phyloP scores from a whole-genome alignment of 1,284 basidiomycete genomes.

The Sporisorium scitamineum region DNA sequence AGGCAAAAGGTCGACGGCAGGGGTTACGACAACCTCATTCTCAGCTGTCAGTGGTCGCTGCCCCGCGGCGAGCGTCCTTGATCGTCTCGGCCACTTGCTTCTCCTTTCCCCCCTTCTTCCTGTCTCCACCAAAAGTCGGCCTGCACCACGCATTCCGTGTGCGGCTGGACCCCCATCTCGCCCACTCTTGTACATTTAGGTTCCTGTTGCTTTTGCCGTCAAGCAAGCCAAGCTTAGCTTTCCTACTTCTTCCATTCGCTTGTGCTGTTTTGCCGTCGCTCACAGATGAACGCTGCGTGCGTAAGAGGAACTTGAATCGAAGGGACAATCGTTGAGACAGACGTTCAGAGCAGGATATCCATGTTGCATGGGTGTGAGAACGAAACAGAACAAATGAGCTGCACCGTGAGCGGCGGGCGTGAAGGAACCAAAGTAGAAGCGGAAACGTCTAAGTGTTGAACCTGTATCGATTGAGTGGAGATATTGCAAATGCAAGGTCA shows the following conservation, averaged over 20 bases:
- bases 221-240: constrained; percentile 35
- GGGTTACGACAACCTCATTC: constrained; percentile 88
- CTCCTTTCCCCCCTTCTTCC: neutral
- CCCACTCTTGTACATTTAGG: constrained; percentile 42
- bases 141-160: neutral
- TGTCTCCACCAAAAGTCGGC: constrained; percentile 7
- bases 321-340: neutral
- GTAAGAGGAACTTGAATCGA: neutral
- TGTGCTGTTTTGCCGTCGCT: neutral
- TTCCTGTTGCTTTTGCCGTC: constrained; percentile 8
- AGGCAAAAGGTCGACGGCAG: constrained; percentile 93
- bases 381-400: neutral
- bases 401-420: neutral
- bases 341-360: constrained; percentile 20
- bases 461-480: constrained; percentile 11
- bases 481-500: neutral
- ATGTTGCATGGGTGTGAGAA: constrained; percentile 12
- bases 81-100: neutral
- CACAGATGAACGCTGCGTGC: neutral
- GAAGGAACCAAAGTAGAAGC: neutral
- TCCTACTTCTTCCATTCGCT: constrained; percentile 3
- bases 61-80: constrained; percentile 66
- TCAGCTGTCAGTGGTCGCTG: constrained; percentile 85
- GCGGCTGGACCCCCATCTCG: neutral
- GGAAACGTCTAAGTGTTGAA: constrained; percentile 37